Base-by-base conservation (phyloP, 1,284 basidiomycete genomes). In the Nidula niveotomentosa region DNA sequence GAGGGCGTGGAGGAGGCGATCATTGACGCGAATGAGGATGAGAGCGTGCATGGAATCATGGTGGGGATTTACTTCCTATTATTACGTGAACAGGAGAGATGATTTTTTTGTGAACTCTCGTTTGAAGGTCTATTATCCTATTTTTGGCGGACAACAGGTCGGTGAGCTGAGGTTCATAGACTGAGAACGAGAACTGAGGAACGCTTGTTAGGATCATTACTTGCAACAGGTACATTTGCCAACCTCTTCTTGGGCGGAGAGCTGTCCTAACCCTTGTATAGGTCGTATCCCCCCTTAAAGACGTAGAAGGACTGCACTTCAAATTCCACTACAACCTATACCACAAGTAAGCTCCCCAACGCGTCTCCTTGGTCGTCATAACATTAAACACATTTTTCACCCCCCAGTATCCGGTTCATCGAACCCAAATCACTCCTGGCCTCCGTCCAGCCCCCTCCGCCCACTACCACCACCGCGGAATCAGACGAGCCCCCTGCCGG, bases 321-420 rank as follows among this genome's bases (percentile, higher is more conserved):
- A 94, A 94, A 71, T 96, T 95, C 71, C 91, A 96, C 64, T 98
- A 96, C 74, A 97, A 97, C 70, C 77, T 98, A 53, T 98, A 98
- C 72, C 95, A 98, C 81, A 97, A 97, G 93, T 94, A 61, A 55
- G 84, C 37, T 23, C 23, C 23, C 49, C 54, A 41, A 41, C 46
- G 36, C 12, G 10, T 18, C 15, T 23, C 23, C 23, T 23, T 23
- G 23, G 3, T 23, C 23, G 23, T 23, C 23, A 23, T 23, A 23
- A 8, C 13, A 49, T 51, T 53, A 49, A 35, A 46, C 57, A 35
- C 23, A 23, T 23, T 23, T 23, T 23, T 3, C 39, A 50, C 30
- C 44, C 23, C 52, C 23, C 53, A 93, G 91, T 68, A 87, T 93
- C 65, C 91, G 93, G 35, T 91, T 86, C 67, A 80, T 92, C 53